phyloP scores from a whole-genome alignment of 305 asterid species.

The Andrographis paniculata region DNA sequence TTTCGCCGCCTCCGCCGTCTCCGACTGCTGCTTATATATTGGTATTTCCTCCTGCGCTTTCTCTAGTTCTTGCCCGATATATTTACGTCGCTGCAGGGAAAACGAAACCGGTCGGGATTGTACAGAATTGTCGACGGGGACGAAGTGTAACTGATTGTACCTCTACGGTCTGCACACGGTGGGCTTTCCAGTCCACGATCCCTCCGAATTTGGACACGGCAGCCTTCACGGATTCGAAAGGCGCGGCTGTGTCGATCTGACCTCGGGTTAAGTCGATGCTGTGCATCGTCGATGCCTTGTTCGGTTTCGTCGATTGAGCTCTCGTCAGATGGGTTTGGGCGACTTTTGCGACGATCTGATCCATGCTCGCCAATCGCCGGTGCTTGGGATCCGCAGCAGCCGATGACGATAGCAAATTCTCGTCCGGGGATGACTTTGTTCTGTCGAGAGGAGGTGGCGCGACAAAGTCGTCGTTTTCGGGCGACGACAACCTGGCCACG shows the following conservation, averaged over 20 bases:
- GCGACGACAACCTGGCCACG: conserved; percentile 22
- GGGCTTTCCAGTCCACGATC: conserved; percentile 98
- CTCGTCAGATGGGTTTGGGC: conserved; percentile 25
- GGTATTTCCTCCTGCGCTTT: conserved; percentile 83
- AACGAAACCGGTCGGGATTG: background rate
- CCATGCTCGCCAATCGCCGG: conserved; percentile 25
- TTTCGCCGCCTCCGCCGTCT: conserved; percentile 75
- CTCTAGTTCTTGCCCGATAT: conserved; percentile 75
- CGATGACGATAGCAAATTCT: conserved; percentile 17
- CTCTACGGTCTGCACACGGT: conserved; percentile 83
- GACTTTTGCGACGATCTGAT: conserved; percentile 28
- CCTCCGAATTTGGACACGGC: conserved; percentile 98
- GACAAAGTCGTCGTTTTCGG: too few species aligned
- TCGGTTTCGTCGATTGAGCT: conserved; percentile 11
- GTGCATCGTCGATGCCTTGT: conserved; percentile 20
- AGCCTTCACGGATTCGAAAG: conserved; percentile 86
- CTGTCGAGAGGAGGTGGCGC: too few species aligned
- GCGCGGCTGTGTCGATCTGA: conserved; percentile 78
- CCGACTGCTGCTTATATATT: conserved; percentile 47
- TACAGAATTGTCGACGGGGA: background rate
- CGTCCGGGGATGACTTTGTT: conserved; percentile 33
- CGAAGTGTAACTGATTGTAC: conserved; percentile 23
- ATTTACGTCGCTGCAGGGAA: conserved; percentile 63
- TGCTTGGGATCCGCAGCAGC: conserved; percentile 27
- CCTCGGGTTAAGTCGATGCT: conserved; percentile 25